Conservation (phyloP, 306 rosid species). For the Phaseolus lunatus region DNA sequence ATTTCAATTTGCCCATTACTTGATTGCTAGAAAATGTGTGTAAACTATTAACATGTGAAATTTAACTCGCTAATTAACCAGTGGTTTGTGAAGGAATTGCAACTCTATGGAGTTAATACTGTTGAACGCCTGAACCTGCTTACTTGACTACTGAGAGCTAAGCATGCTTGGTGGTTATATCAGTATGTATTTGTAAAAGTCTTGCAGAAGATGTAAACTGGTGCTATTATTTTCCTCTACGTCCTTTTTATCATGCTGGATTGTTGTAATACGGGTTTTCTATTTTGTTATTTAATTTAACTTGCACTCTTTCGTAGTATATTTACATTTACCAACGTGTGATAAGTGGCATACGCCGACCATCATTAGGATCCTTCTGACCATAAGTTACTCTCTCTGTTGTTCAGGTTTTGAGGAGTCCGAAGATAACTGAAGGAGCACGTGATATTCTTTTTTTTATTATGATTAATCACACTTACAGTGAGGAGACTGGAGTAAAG, state of each 20-base stretch:
- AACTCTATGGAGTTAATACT: slow-evolving; percentile 17
- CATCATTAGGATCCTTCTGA: slow-evolving; percentile 38
- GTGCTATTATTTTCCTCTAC: slow-evolving; percentile 20
- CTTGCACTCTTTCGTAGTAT: slow-evolving; percentile 1
- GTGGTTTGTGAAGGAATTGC: slow-evolving; percentile 33
- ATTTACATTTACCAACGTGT: slow-evolving; percentile 6
- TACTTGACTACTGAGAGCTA: slow-evolving; percentile 25
- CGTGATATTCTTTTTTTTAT: slow-evolving; percentile 25
- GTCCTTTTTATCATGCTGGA: background rate
- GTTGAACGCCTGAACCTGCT: slow-evolving; percentile 24
- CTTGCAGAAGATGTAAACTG: background rate
- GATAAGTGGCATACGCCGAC: background rate
- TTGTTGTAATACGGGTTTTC: slow-evolving; percentile 13
- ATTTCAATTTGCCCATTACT: slow-evolving; percentile 31
- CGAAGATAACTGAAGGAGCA: slow-evolving; percentile 49
- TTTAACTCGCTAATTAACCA: slow-evolving; percentile 28
- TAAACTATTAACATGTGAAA: background rate
- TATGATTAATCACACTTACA: slow-evolving; percentile 34
- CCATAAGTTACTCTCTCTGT: slow-evolving; percentile 27
- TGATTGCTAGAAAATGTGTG: slow-evolving; percentile 35
- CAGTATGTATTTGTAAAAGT: background rate
- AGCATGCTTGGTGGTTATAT: slow-evolving; percentile 31
- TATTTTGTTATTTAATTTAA: slow-evolving; percentile 29
- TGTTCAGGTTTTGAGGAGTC: slow-evolving; percentile 50
- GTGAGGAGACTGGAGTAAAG: slow-evolving; percentile 45